Conservation (phyloP, 352 stramenopile genomes). For the Phytophthora pinifolia region DNA sequence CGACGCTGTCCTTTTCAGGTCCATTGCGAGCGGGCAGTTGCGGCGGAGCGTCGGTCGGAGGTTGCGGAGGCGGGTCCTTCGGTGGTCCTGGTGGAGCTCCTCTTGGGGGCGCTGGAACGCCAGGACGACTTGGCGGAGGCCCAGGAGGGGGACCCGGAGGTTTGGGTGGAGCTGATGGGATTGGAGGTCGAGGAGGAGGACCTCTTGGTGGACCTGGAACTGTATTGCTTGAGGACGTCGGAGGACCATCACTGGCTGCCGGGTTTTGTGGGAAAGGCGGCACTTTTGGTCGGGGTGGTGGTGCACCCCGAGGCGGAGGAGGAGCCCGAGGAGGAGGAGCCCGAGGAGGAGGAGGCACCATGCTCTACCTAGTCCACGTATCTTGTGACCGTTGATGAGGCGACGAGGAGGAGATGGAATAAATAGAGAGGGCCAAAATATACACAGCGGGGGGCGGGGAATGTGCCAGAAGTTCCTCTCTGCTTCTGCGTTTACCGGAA, state of each 20-base stretch:
- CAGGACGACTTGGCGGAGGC: slow-evolving; percentile 24
- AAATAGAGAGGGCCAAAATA: slow-evolving; percentile 20
- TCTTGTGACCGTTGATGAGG: no score
- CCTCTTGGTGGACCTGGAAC: slow-evolving; percentile 23
- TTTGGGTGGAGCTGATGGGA: slow-evolving; percentile 27
- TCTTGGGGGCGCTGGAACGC: slow-evolving; percentile 36
- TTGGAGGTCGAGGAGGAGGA: slow-evolving; percentile 32
- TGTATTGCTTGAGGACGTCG: slow-evolving; percentile 26
- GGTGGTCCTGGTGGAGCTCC: slow-evolving; percentile 51
- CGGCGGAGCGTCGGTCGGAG: slow-evolving; percentile 51
- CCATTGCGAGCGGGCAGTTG: slow-evolving; percentile 10
- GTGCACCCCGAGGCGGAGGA: slow-evolving; percentile 19
- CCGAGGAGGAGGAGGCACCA: slow-evolving; percentile 23
- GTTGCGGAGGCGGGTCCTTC: slow-evolving; percentile 46
- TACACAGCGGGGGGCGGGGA: background rate
- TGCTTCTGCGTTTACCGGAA: background rate
- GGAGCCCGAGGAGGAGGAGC: slow-evolving; percentile 13
- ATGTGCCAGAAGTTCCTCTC: background rate
- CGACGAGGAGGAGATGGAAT: no score
- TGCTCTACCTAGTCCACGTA: slow-evolving; percentile 23
- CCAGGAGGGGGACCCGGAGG: slow-evolving; percentile 28
- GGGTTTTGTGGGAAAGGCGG: slow-evolving; percentile 21
- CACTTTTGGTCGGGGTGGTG: slow-evolving; percentile 21
- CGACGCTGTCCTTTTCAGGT: slow-evolving; percentile 4
- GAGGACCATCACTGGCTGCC: slow-evolving; percentile 8